Evolutionary conservation across 306 rosid species (phyloP), one percentile per base, ranked within the genome.

Genomic region (Herpetospermum pedunculosum): DNA sequence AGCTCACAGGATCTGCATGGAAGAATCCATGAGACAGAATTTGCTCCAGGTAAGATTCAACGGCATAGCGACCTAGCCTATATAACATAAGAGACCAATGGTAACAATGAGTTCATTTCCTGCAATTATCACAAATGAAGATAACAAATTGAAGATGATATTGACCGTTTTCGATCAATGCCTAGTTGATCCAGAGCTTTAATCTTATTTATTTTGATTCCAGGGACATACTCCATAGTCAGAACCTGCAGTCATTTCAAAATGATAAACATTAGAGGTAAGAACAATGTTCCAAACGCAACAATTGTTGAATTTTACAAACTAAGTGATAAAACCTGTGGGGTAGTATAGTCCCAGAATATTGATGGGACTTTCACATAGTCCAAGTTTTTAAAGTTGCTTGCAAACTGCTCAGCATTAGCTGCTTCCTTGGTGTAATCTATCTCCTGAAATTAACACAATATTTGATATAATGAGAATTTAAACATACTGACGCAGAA

Each of bases 201-300:
- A 79, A 87, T 87, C 85, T 89, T 95, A 86, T 95, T 95, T 80
- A 95, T 95, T 84, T 95, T 95, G 73, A 95, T 91, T 81, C 99
- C 99, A 18, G 99, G 99, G 82, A 95, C 99, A 82, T 95, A 95
- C 81, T 95, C 99, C 99, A 95, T 95, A 55, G 99, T 95, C 84
- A 95, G 79, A 80, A 95, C 89, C 97, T 94, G 81, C 80, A 83
- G 58, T 21, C 53, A 62, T 76, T 35, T 55, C 62, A 73, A 79
- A 53, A 71, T 74, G 68, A 62, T 69, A 73, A 58, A 49, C 23
- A 43, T 69, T 18, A 53, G 32, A 74, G 15, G 52, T 38, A 57
- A 75, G 54, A 44, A 59, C 53, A 71, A 57, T 50, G 69, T 15
- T 58, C 28, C 35, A 32, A 77, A 69, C 35, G 41, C 40, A 69